Evolutionary conservation across 2,329 filamentous ascomycete genomes (phyloP).

Genomic region (Ceratocystiopsis minuta): DNA sequence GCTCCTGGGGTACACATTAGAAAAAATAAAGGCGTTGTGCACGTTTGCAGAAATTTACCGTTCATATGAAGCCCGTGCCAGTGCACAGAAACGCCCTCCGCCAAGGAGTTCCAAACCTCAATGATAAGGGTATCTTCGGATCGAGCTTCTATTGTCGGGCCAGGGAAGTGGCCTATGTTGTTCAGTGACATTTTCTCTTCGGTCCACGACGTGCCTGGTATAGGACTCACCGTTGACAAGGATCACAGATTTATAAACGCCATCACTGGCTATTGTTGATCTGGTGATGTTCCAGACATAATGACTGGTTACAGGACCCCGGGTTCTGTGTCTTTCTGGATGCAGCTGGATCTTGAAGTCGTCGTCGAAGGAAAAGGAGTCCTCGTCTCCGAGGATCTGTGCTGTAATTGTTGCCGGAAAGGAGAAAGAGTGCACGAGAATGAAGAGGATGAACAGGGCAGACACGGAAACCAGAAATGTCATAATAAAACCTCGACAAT

Average conservation of each 20-base stretch:
- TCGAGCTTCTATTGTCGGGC: conserved; percentile 28
- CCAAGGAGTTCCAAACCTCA: conserved; percentile 22
- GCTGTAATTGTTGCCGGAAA: too few species aligned
- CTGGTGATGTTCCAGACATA: conserved; percentile 24
- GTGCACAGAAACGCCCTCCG: conserved; percentile 24
- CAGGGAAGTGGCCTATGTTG: conserved; percentile 20
- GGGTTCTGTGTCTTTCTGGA: conserved; percentile 23
- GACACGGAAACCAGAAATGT: too few species aligned
- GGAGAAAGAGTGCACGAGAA: too few species aligned
- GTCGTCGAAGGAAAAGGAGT: too few species aligned
- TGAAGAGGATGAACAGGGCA: too few species aligned
- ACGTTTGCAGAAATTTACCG: not conserved
- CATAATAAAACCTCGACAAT: too few species aligned
- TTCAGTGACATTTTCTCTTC: not conserved
- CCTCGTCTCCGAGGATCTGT: too few species aligned
- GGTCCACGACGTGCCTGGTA: too few species aligned
- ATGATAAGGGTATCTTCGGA: conserved; percentile 26
- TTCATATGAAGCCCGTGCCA: conserved; percentile 27
- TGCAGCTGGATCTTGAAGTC: conserved; percentile 13
- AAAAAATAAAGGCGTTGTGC: not conserved
- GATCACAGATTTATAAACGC: conserved; percentile 29
- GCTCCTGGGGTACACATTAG: not conserved
- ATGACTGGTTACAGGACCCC: conserved; percentile 16
- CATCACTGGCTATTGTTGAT: conserved; percentile 24
- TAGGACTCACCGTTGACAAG: conserved; percentile 25